Evolutionary conservation across 2,329 filamentous ascomycete species (phyloP).

Genomic region (Neofusicoccum parvum): DNA sequence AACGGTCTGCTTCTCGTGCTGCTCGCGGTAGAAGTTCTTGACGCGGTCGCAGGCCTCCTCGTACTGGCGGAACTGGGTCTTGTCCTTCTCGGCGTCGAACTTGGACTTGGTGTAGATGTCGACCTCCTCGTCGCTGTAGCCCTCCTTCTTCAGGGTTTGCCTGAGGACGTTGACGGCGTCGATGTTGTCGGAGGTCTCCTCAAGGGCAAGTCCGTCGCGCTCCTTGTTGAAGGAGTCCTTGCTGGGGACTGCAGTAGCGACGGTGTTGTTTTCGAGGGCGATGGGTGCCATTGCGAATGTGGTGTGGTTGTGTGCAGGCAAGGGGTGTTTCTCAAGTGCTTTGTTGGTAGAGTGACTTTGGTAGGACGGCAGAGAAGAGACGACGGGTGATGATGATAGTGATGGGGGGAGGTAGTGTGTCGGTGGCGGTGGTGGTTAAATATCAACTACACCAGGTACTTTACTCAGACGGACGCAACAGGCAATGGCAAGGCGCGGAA

Average conservation of each 20-base stretch:
- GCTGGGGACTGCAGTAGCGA: constrained; percentile 44
- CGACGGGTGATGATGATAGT: background rate
- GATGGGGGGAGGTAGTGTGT: background rate
- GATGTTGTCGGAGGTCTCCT: constrained; percentile 61
- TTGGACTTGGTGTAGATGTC: constrained; percentile 61
- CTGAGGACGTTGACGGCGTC: constrained; percentile 64
- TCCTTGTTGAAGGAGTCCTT: constrained; percentile 50
- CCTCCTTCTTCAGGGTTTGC: constrained; percentile 53
- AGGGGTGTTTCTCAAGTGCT: constrained; percentile 2
- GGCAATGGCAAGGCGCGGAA: constrained; percentile 1
- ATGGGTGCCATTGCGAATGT: constrained; percentile 24
- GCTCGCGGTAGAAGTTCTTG: constrained; percentile 80
- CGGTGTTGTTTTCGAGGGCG: constrained; percentile 46
- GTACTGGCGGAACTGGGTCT: constrained; percentile 79
- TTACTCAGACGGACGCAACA: background rate
- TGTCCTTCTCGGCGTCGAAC: constrained; percentile 77
- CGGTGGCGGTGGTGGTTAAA: constrained; percentile 18
- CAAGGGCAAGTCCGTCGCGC: constrained; percentile 59
- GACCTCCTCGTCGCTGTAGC: constrained; percentile 48
- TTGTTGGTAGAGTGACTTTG: background rate
- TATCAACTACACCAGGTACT: constrained; percentile 15
- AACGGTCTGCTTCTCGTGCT: constrained; percentile 72
- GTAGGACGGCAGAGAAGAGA: background rate
- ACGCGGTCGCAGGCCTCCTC: constrained; percentile 80
- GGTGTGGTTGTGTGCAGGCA: background rate